These are phyloP conservation scores for Medicago truncatula DNA, from an alignment of 306 rosid genomes.

Conservation along the genomic window DNA sequence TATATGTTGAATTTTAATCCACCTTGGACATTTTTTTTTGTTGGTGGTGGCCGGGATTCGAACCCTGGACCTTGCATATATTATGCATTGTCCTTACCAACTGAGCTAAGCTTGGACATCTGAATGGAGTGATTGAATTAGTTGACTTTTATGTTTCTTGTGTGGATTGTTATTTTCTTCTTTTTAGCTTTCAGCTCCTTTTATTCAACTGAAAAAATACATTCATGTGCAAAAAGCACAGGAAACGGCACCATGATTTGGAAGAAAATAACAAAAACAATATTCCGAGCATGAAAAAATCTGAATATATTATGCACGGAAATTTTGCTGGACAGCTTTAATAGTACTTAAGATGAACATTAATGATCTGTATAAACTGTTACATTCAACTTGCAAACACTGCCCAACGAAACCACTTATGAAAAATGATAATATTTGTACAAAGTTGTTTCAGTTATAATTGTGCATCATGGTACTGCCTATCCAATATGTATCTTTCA, in stretches of 20 bases:
- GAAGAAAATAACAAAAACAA: neutral
- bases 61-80: too few relatives aligned
- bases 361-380: neutral
- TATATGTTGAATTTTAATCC: conserved; percentile 20
- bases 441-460: neutral
- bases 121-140: conserved; percentile 8
- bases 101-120: conserved; percentile 18
- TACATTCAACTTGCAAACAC: neutral
- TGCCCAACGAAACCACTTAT: neutral
- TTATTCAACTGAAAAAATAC: neutral
- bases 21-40: conserved; percentile 18
- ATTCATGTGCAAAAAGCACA: neutral
- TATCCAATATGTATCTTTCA: neutral
- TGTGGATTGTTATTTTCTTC: neutral
- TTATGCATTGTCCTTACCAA: too few relatives aligned
- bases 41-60: too few relatives aligned
- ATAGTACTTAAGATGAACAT: neutral
- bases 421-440: conserved; percentile 1
- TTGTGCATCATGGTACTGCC: neutral
- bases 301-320: neutral
- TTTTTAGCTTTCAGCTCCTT: neutral
- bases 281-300: neutral
- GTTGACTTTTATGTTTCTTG: neutral
- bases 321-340: neutral
- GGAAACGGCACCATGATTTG: neutral